A percentile compares a stretch with the other conserved stretches of the same genome.
Conservation (phyloP, 495 filamentous ascomycete genomes). For the Penicillium samsonianum region DNA sequence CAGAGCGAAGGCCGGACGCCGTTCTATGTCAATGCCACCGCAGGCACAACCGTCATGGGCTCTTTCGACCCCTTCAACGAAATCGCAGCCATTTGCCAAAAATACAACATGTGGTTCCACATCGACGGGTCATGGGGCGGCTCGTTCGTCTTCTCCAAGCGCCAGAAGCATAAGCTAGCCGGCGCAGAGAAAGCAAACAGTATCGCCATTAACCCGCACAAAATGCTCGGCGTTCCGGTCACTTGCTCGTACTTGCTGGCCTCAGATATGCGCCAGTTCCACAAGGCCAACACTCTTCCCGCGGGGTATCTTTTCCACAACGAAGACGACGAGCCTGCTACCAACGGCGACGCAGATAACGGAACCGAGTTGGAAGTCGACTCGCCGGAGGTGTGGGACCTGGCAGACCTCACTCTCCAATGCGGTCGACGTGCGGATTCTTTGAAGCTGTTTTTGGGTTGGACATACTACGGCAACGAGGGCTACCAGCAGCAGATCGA, state of each 20-base stretch:
- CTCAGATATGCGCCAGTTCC: constrained; percentile 71
- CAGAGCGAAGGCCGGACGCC: constrained; percentile 69
- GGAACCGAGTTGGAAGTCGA: constrained; percentile 36
- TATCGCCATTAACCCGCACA: constrained; percentile 88
- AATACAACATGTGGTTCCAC: constrained; percentile 82
- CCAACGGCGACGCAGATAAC: constrained; percentile 13
- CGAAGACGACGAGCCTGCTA: constrained; percentile 28
- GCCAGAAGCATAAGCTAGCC: constrained; percentile 61
- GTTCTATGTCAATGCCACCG: constrained; percentile 94
- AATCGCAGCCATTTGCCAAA: constrained; percentile 70
- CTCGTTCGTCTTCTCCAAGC: constrained; percentile 71
- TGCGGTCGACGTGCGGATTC: constrained; percentile 85
- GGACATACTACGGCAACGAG: constrained; percentile 80
- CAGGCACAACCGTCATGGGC: constrained; percentile 90
- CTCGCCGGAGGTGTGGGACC: constrained; percentile 72
- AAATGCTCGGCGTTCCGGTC: constrained; percentile 90
- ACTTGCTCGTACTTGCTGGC: constrained; percentile 90
- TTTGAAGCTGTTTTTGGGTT: constrained; percentile 82
- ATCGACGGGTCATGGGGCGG: constrained; percentile 92
- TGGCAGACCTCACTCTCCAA: constrained; percentile 92
- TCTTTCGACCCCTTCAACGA: constrained; percentile 80
- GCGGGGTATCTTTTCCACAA: constrained; percentile 87
- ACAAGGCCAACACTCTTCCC: constrained; percentile 78
- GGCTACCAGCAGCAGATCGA: constrained; percentile 67
- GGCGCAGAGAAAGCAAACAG: constrained; percentile 76